Evolutionary conservation across 345 rosid genomes (phyloP).

Genomic region (Eucalyptus cloeziana): DNA sequence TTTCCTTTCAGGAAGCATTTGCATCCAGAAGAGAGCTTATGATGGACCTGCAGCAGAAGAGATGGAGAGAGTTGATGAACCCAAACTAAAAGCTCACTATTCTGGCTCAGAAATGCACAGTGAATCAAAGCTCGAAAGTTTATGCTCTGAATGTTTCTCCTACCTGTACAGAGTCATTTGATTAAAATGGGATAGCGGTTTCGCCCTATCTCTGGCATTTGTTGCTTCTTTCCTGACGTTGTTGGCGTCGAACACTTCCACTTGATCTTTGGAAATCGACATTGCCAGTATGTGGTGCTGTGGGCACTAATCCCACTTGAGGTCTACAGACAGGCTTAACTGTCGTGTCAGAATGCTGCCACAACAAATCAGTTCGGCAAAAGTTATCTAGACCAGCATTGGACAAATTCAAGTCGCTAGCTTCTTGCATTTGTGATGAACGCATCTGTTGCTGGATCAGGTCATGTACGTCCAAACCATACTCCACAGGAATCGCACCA

Average conservation of each 20-base stretch:
- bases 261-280: constrained; percentile 3
- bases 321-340: constrained; percentile 10
- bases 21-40: not conserved
- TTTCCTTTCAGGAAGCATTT: not conserved
- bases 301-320: constrained; percentile 2
- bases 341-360: constrained; percentile 15
- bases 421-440: constrained; percentile 19
- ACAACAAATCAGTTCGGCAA: constrained; percentile 16
- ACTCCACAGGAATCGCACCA: constrained; percentile 57
- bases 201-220: constrained; percentile 5
- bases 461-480: constrained; percentile 17
- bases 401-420: constrained; percentile 10
- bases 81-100: not conserved
- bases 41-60: not conserved
- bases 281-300: not conserved
- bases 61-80: not conserved
- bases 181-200: not conserved
- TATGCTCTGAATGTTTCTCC: not conserved
- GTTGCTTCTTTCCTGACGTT: constrained; percentile 5
- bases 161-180: not conserved
- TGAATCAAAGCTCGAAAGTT: not conserved
- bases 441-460: constrained; percentile 15
- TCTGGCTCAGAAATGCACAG: not conserved
- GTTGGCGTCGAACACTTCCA: constrained; percentile 5
- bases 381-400: constrained; percentile 15